These are phyloP conservation scores for Moesziomyces antarcticus DNA, from an alignment of 1,284 basidiomycete species.

Conservation along the genomic window DNA sequence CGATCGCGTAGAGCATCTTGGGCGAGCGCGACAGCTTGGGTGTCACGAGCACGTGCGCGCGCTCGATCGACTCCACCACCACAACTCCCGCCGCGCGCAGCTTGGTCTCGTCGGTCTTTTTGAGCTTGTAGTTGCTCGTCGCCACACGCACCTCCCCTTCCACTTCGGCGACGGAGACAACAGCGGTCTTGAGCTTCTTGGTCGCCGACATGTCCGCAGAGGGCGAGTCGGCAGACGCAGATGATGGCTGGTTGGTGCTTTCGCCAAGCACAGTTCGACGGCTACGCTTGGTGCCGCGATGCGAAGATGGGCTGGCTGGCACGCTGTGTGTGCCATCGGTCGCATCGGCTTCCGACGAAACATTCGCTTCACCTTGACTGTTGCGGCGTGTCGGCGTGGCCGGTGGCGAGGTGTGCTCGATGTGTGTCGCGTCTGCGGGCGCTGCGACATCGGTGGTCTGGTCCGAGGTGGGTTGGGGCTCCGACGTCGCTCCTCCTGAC, in stretches of 20 bases:
- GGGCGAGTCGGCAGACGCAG: conserved; percentile 4
- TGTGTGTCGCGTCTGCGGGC: conserved; percentile 6
- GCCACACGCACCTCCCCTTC: conserved; percentile 14
- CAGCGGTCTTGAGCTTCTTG: conserved; percentile 7
- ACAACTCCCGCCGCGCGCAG: conserved; percentile 28
- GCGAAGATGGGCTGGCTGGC: conserved; percentile 1
- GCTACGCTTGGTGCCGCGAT: conserved; percentile 23
- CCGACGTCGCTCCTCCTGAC: background rate
- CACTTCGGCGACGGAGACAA: background rate
- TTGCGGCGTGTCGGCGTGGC: conserved; percentile 13
- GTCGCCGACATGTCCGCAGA: background rate
- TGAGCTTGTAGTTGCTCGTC: conserved; percentile 39
- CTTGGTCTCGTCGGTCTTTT: conserved; percentile 27
- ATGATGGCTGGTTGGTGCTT: conserved; percentile 16
- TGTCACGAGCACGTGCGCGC: conserved; percentile 42
- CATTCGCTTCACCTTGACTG: background rate
- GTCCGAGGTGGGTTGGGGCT: background rate
- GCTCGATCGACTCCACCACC: conserved; percentile 33
- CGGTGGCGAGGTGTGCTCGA: conserved; percentile 14
- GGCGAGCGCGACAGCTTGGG: conserved; percentile 37
- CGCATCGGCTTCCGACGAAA: background rate
- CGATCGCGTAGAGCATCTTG: conserved; percentile 50
- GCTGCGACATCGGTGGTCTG: background rate
- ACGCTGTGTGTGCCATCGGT: conserved; percentile 1
- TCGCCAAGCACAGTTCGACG: conserved; percentile 20